A percentile compares a stretch with the other conserved stretches of the same genome.
Evolutionary conservation across 345 rosid species (phyloP).

Genomic region (Salix suchowensis): DNA sequence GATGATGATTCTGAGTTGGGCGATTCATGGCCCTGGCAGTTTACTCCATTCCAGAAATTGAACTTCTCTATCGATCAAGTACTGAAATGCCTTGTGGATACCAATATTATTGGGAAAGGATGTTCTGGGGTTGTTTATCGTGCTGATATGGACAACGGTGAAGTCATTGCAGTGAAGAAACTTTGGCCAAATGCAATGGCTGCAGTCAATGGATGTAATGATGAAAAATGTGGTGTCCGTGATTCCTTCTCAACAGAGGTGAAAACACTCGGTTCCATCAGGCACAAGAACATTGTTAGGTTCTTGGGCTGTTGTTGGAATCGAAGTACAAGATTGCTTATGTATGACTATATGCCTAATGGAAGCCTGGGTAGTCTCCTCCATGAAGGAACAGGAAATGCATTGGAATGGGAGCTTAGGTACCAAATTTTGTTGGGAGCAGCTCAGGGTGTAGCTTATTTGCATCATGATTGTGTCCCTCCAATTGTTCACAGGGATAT

Average conservation of each 20-base stretch:
- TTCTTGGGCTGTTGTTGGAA: constrained; percentile 96
- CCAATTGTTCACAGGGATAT: constrained; percentile 92
- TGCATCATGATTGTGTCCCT: constrained; percentile 95
- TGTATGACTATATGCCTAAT: constrained; percentile 95
- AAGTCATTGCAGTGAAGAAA: constrained; percentile 90
- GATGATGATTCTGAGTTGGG: constrained; percentile 75
- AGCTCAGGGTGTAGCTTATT: constrained; percentile 84
- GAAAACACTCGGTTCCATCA: constrained; percentile 79
- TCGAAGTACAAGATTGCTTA: constrained; percentile 61
- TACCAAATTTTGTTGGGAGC: constrained; percentile 81
- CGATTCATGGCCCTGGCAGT: constrained; percentile 90
- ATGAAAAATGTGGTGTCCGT: constrained; percentile 54
- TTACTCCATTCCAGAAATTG: constrained; percentile 93
- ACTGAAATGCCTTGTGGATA: constrained; percentile 68
- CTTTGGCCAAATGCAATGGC: constrained; percentile 70
- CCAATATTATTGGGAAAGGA: constrained; percentile 88
- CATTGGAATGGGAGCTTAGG: constrained; percentile 88
- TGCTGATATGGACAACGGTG: constrained; percentile 78
- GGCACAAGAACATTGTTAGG: constrained; percentile 92
- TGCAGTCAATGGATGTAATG: constrained; percentile 30
- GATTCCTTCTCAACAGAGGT: constrained; percentile 95
- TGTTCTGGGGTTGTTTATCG: constrained; percentile 89
- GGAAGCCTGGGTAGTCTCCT: constrained; percentile 90
- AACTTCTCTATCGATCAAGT: constrained; percentile 82
- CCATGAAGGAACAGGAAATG: constrained; percentile 64